Evolutionary conservation across 805 yeast genomes (phyloP).

Genomic region (Ogataea polymorpha): DNA sequence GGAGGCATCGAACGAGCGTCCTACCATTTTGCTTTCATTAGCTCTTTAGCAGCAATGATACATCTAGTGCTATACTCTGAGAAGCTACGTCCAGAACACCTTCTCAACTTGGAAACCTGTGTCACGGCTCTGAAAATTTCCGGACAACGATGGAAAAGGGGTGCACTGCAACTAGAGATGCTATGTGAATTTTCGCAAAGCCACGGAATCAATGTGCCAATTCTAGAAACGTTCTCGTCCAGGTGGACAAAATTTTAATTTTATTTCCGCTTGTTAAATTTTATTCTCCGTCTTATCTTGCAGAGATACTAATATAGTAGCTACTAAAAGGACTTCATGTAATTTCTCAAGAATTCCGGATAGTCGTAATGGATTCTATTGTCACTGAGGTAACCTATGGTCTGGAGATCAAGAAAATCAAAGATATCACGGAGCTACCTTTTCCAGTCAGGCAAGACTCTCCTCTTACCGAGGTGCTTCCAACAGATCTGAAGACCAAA

Average conservation of each 20-base stretch:
- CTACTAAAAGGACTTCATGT: too few relatives aligned
- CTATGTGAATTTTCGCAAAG: conserved; percentile 1
- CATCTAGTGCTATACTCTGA: conserved; percentile 10
- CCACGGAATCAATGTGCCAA: not conserved
- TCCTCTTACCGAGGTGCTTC: conserved; percentile 17
- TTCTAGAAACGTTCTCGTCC: not conserved
- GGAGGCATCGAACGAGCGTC: conserved; percentile 2
- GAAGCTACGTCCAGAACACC: not conserved
- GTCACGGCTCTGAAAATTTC: conserved; percentile 10
- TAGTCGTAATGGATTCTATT: not conserved
- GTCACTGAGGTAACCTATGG: not conserved
- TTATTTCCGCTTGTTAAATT: not conserved
- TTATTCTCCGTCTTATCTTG: conserved; percentile 6
- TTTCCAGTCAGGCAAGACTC: conserved; percentile 20
- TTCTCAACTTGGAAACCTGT: conserved; percentile 10
- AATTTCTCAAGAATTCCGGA: too few relatives aligned
- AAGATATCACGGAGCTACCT: conserved; percentile 11
- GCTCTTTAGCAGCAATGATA: conserved; percentile 15
- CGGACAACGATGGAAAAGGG: conserved; percentile 14
- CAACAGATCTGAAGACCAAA: conserved; percentile 28
- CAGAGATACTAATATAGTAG: too few relatives aligned
- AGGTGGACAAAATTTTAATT: not conserved
- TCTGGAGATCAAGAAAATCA: conserved; percentile 1
- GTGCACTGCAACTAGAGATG: not conserved
- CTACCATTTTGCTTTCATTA: conserved; percentile 14